These are phyloP conservation scores for Diaporthe sp. DNA, from an alignment of 2,329 filamentous ascomycete genomes.

Conservation along the genomic window DNA sequence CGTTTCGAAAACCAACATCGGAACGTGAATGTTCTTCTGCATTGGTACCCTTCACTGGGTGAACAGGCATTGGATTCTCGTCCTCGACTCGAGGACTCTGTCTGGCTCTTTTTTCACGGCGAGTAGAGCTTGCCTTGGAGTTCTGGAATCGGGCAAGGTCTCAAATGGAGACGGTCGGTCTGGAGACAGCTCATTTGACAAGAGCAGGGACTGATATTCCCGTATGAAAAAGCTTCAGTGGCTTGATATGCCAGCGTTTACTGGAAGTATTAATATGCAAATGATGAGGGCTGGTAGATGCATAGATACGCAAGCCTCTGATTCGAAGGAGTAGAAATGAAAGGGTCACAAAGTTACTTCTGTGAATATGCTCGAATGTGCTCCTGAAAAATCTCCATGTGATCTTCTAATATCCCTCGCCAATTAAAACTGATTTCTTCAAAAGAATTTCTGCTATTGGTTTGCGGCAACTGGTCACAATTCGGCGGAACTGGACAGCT, in stretches of 20 bases:
- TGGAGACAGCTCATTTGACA: no score
- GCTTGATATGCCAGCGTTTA: not conserved
- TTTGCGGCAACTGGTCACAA: no score
- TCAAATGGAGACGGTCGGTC: not conserved
- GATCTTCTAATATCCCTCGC: no score
- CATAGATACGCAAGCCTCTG: not conserved
- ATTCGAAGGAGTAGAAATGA: not conserved
- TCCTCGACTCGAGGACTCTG: not conserved
- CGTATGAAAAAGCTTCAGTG: not conserved
- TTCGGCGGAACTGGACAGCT: no score
- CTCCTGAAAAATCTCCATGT: not conserved
- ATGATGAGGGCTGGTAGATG: not conserved
- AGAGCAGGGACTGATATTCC: no score
- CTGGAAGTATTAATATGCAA: not conserved
- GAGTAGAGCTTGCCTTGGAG: not conserved
- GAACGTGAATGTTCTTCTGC: not conserved
- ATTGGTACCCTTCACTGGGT: not conserved
- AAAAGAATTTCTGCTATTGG: not conserved
- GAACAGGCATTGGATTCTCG: not conserved
- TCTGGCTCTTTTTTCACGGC: not conserved
- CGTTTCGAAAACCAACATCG: not conserved
- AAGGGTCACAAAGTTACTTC: not conserved
- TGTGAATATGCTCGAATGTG: not conserved
- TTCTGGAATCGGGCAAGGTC: not conserved
- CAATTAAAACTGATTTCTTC: not conserved